Percentiles rank a stretch among this genome's conserved stretches.
These are phyloP conservation scores for Persicaria tinctoria DNA, from an alignment of 148 eudicot genomes.

Conservation along the genomic window DNA sequence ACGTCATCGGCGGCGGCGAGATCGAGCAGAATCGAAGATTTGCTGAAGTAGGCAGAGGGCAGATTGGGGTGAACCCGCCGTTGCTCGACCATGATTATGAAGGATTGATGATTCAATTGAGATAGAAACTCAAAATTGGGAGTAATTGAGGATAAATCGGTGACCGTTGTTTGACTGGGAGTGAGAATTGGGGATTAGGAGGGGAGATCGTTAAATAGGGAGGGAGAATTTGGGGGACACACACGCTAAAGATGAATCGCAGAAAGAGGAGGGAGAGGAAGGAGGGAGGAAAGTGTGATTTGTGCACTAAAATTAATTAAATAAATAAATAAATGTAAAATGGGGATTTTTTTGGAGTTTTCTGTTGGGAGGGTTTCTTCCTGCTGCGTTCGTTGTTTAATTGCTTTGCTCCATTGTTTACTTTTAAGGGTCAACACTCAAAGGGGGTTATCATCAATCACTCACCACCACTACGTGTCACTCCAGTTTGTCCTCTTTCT, in stretches of 20 bases:
- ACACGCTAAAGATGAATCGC: conserved; percentile 7
- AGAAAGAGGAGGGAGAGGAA: conserved; percentile 6
- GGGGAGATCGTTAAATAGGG: neutral
- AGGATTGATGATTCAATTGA: neutral
- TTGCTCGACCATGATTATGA: neutral
- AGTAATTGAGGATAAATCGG: neutral
- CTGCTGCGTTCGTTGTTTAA: too few species aligned
- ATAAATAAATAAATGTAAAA: too few species aligned
- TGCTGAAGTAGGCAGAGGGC: neutral
- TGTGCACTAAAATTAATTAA: too few species aligned
- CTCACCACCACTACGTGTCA: too few species aligned
- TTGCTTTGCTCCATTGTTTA: too few species aligned
- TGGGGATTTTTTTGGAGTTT: too few species aligned
- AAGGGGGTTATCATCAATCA: too few species aligned
- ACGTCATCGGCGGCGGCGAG: conserved; percentile 11
- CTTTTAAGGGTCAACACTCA: too few species aligned
- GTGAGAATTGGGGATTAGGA: neutral
- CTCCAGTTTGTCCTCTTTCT: too few species aligned
- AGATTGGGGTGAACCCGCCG: conserved; percentile 1
- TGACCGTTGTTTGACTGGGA: conserved; percentile 6
- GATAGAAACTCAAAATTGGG: neutral
- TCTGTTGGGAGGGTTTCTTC: too few species aligned
- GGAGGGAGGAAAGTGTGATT: conserved; percentile 12
- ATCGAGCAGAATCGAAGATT: conserved; percentile 10
- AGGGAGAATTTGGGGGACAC: neutral